phyloP scores from a whole-genome alignment of 192 early-diverging fungal genomes.

The Spizellomyces sp. region DNA sequence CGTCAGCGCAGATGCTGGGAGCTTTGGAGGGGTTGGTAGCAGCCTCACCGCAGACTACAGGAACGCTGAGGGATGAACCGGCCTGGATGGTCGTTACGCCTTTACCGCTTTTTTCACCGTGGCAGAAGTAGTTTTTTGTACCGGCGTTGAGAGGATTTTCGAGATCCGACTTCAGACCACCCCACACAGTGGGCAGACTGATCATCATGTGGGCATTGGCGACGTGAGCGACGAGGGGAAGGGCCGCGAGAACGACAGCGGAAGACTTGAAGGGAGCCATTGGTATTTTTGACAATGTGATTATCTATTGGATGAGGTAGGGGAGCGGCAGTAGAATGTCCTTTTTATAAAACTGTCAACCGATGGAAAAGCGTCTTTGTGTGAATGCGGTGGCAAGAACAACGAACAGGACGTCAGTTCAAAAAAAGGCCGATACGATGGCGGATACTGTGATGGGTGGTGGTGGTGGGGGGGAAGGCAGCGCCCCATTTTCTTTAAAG shows the following conservation, averaged over 20 bases:
- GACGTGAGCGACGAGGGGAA: slow-evolving; percentile 6
- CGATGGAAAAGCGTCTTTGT: too few species aligned
- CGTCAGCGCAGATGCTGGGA: slow-evolving; percentile 3
- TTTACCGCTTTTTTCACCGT: background rate
- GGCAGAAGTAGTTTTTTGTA: slow-evolving; percentile 11
- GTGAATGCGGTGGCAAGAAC: too few species aligned
- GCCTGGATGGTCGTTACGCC: background rate
- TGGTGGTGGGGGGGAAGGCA: too few species aligned
- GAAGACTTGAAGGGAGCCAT: too few species aligned
- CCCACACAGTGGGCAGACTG: slow-evolving; percentile 6
- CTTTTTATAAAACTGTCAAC: too few species aligned
- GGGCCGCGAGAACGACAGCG: slow-evolving; percentile 8
- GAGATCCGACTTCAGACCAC: slow-evolving; percentile 6
- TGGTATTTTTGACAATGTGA: too few species aligned
- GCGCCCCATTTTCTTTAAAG: too few species aligned
- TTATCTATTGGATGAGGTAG: too few species aligned
- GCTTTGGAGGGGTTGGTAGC: slow-evolving; percentile 5
- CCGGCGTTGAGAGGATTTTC: slow-evolving; percentile 16
- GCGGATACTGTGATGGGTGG: too few species aligned
- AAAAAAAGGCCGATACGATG: too few species aligned
- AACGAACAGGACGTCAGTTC: too few species aligned
- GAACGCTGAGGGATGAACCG: background rate
- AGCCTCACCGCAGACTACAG: slow-evolving; percentile 20
- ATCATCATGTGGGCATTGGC: slow-evolving; percentile 21
- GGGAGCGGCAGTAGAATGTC: too few species aligned